Evolutionary conservation across 768 basidiomycete species (phyloP).

Genomic region (Asterophora parasitica): DNA sequence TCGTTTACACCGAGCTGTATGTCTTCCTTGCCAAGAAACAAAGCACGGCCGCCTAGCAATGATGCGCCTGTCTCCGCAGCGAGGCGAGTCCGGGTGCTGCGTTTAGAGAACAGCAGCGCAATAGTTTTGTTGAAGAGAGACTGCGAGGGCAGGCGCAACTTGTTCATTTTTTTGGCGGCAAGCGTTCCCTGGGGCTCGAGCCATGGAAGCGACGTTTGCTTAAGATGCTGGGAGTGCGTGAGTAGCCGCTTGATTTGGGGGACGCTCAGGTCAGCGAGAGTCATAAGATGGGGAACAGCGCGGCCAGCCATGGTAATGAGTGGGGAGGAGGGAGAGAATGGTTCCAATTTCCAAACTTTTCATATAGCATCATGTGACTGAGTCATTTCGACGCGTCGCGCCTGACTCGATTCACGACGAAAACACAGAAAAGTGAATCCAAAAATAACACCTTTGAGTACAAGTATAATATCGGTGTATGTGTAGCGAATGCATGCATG

Average conservation of each 20-base stretch:
- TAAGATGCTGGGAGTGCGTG: conserved; percentile 58
- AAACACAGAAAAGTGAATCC: no score
- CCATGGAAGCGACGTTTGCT: conserved; percentile 62
- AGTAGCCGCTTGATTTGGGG: conserved; percentile 69
- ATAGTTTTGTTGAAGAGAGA: conserved; percentile 79
- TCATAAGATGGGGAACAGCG: conserved; percentile 69
- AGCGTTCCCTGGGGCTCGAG: conserved; percentile 49
- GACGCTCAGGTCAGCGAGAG: conserved; percentile 80
- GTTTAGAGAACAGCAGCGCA: conserved; percentile 88
- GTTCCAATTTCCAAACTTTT: not conserved
- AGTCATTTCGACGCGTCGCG: not conserved
- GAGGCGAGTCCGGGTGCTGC: conserved; percentile 88
- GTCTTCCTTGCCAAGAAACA: conserved; percentile 87
- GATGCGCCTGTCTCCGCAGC: conserved; percentile 79
- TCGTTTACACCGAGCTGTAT: conserved; percentile 98
- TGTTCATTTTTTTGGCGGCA: conserved; percentile 25
- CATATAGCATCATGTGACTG: conserved; percentile 4
- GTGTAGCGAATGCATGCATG: not conserved
- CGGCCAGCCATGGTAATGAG: conserved; percentile 10
- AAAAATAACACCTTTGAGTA: not conserved
- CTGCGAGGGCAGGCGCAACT: conserved; percentile 61
- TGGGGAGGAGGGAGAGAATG: not conserved
- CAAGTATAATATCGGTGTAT: not conserved
- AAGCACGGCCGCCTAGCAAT: conserved; percentile 80
- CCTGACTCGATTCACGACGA: not conserved